Evolutionary conservation across 257 asterid genomes (phyloP).

Genomic region (Solanum virginianum): DNA sequence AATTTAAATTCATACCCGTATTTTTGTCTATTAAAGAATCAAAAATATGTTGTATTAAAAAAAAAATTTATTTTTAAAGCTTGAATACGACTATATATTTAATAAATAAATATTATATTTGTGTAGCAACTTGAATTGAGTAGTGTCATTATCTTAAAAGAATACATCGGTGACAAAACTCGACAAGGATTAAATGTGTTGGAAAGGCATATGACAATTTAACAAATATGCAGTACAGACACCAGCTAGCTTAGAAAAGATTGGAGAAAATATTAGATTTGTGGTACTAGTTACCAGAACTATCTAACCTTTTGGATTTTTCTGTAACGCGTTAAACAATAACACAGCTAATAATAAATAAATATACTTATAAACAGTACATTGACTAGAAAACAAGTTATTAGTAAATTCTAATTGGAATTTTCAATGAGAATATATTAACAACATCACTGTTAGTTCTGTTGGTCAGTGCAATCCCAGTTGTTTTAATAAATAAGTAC

Average conservation of each 20-base stretch:
- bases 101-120: too few relatives aligned
- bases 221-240: neutral
- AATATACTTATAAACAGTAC: neutral
- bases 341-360: neutral
- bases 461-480: neutral
- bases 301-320: neutral
- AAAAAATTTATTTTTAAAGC: neutral
- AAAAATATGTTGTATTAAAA: neutral
- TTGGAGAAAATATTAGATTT: neutral
- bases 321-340: neutral
- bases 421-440: neutral
- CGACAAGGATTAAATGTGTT: neutral
- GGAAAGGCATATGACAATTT: neutral
- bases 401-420: neutral
- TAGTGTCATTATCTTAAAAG: neutral
- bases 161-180: neutral
- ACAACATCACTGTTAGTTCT: neutral
- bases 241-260: neutral
- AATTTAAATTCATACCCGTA: neutral
- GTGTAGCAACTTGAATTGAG: neutral
- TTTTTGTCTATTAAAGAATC: neutral
- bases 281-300: neutral
- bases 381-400: neutral
- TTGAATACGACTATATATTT: rapidly evolving
- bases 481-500: neutral